Base-by-base conservation (phyloP, 768 basidiomycete genomes). In the Tylopilus subfusipes region DNA sequence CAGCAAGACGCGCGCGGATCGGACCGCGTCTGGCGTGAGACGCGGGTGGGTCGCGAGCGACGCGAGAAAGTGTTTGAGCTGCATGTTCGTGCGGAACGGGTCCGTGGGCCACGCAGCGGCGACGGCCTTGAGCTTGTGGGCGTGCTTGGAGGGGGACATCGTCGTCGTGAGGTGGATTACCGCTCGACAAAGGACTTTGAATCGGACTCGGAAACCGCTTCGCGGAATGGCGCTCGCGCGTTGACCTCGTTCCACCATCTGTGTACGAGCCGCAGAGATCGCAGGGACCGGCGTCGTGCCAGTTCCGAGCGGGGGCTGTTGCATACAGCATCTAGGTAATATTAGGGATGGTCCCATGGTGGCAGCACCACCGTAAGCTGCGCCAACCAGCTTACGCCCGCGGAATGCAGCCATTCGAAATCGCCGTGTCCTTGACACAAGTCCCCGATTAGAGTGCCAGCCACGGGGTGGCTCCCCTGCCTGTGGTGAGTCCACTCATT, bases 71-170 rank as follows among this genome's bases (percentile, higher is more conserved):
- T 68, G 78, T 58, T 79, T 81, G 30, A 91, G 76, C 72, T 92
- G 90, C 9, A 91, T 64, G 57, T 88, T 85, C 1, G 88, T 88
- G 3, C 90, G 79, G 66, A 92, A 87, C 0, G 87, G 87, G 61
- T 93, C 90, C 13, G 70, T 71, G 16, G 81, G 78, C 87, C 90
- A 93, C 36, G 76, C 67, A 40, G 78, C 71, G 1, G 85, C 86
- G 46, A 90, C 78, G 11, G 70, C 62, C 39, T 68, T 71, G 58
- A 90, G 76, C 62, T 80, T 78, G 54, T 78, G 75, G 1, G 77
- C 71, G 14, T 81, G 66, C 56, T 75, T 76, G 50, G 70, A 65
- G 27, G 63, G 51, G n/a, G 66, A 49, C 67, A 70, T 70, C 13
- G 13, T 7, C 11, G 52, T 24, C 4, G 27, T 5, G 18, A 10